Percentiles rank a stretch among this genome's conserved stretches.
Conservation (phyloP, 257 asterid genomes). For the Nicotiana benthamiana region DNA sequence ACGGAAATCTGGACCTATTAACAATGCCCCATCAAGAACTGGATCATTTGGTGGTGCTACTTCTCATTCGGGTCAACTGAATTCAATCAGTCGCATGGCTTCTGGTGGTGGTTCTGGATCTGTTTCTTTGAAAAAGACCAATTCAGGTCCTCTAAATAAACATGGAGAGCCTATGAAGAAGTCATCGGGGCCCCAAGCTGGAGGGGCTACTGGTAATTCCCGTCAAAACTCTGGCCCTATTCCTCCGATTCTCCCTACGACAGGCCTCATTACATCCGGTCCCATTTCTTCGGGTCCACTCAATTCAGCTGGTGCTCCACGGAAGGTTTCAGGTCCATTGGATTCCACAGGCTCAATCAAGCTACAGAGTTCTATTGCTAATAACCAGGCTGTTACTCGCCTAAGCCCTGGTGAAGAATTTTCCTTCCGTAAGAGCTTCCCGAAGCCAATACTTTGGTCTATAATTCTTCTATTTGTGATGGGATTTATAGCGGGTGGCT, state of each 20-base stretch:
- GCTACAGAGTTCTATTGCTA: constrained; percentile 36
- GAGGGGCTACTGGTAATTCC: constrained; percentile 45
- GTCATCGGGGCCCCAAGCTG: constrained; percentile 84
- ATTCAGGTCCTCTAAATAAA: constrained; percentile 76
- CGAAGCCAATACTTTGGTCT: constrained; percentile 64
- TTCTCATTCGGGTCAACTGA: constrained; percentile 59
- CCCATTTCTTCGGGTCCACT: constrained; percentile 74
- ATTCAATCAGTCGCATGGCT: constrained; percentile 38
- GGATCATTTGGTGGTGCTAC: constrained; percentile 66
- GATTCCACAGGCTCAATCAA: constrained; percentile 54
- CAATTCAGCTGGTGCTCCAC: constrained; percentile 66
- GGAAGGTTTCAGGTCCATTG: constrained; percentile 74
- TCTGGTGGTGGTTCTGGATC: constrained; percentile 56
- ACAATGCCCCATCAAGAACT: constrained; percentile 46
- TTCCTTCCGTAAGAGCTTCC: constrained; percentile 62
- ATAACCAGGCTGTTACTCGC: constrained; percentile 77
- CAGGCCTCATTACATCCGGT: constrained; percentile 87
- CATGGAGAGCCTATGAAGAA: constrained; percentile 85
- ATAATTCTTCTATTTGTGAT: constrained; percentile 62
- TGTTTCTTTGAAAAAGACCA: constrained; percentile 61
- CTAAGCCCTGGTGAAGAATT: constrained; percentile 53
- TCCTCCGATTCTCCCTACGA: constrained; percentile 70
- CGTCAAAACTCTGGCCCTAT: constrained; percentile 83
- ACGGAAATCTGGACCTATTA: constrained; percentile 79
- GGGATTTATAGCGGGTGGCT: constrained; percentile 91